phyloP scores from a whole-genome alignment of 2,329 filamentous ascomycete species.

The Blumeria graminis region DNA sequence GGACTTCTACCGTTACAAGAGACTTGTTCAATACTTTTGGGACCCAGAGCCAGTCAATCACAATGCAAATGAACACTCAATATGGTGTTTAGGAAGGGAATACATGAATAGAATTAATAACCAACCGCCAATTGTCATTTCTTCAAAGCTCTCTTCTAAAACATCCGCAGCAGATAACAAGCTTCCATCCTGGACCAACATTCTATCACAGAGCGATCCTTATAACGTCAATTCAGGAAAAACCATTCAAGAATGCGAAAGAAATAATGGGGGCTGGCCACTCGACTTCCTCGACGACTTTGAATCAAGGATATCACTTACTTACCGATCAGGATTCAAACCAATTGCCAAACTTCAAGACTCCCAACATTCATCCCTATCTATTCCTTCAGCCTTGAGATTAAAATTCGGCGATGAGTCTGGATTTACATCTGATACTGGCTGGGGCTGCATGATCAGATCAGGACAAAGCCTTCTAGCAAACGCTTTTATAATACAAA shows the following conservation, averaged over 20 bases:
- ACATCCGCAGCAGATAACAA: no score
- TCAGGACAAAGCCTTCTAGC: conserved; percentile 85
- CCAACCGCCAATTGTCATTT: not conserved
- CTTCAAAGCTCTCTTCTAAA: not conserved
- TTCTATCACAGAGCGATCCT: no score
- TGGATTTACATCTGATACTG: conserved; percentile 79
- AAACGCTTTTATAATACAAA: conserved; percentile 51
- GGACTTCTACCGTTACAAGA: conserved; percentile 55
- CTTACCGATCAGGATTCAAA: conserved; percentile 71
- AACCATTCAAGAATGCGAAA: not conserved
- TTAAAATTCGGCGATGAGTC: conserved; percentile 53
- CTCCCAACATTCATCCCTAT: conserved; percentile 48
- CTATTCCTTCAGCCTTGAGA: conserved; percentile 62
- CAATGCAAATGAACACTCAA: conserved; percentile 35
- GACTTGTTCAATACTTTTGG: conserved; percentile 78
- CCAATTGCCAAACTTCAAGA: conserved; percentile 59
- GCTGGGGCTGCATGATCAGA: conserved; percentile 97
- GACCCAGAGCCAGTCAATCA: conserved; percentile 75
- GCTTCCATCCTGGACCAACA: no score
- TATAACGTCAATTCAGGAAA: conserved; percentile 1
- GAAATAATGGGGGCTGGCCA: conserved; percentile 41
- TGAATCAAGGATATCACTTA: conserved; percentile 86
- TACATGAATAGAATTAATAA: conserved; percentile 19
- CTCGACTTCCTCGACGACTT: conserved; percentile 72
- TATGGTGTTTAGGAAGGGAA: conserved; percentile 57